Percentiles rank a stretch among this genome's conserved stretches.
Evolutionary conservation across 306 rosid genomes (phyloP).

Genomic region (Lathyrus aphaca): DNA sequence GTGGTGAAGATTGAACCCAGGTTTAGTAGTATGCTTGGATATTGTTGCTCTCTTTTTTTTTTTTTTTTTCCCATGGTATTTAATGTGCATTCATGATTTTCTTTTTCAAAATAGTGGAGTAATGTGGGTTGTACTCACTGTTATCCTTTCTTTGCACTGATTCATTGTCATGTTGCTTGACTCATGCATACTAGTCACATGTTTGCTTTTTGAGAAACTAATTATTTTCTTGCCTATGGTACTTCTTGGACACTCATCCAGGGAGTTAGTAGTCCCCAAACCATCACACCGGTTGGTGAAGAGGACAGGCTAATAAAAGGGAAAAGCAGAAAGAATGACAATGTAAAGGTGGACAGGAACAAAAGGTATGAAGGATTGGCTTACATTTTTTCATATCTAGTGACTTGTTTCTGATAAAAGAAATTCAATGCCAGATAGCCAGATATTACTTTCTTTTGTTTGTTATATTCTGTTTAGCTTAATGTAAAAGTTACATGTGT

Average conservation of each 20-base stretch:
- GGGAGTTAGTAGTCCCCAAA: slow-evolving; percentile 63
- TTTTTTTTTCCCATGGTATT: slow-evolving; percentile 29
- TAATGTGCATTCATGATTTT: slow-evolving; percentile 8
- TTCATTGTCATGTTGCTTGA: slow-evolving; percentile 36
- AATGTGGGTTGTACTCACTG: slow-evolving; percentile 4
- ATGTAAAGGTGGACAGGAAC: slow-evolving; percentile 45
- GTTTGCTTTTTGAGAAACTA: slow-evolving; percentile 21
- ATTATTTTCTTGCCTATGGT: slow-evolving; percentile 36
- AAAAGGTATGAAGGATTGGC: slow-evolving; percentile 59
- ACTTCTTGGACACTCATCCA: slow-evolving; percentile 43
- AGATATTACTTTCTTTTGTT: not conserved
- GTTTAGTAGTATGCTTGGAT: slow-evolving; percentile 21
- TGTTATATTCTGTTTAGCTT: slow-evolving; percentile 9
- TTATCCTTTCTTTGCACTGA: slow-evolving; percentile 26
- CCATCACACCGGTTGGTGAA: slow-evolving; percentile 46
- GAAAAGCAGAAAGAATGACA: slow-evolving; percentile 54
- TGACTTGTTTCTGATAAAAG: slow-evolving; percentile 32
- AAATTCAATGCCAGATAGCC: not conserved
- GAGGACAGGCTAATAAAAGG: slow-evolving; percentile 49
- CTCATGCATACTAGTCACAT: not conserved
- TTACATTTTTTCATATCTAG: slow-evolving; percentile 24
- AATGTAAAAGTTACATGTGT: slow-evolving; percentile 7
- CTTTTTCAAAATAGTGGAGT: slow-evolving; percentile 21
- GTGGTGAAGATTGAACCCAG: slow-evolving; percentile 29
- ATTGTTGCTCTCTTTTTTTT: slow-evolving; percentile 29